Base-by-base conservation (phyloP, 768 basidiomycete genomes). In the Astraeus odoratus region DNA sequence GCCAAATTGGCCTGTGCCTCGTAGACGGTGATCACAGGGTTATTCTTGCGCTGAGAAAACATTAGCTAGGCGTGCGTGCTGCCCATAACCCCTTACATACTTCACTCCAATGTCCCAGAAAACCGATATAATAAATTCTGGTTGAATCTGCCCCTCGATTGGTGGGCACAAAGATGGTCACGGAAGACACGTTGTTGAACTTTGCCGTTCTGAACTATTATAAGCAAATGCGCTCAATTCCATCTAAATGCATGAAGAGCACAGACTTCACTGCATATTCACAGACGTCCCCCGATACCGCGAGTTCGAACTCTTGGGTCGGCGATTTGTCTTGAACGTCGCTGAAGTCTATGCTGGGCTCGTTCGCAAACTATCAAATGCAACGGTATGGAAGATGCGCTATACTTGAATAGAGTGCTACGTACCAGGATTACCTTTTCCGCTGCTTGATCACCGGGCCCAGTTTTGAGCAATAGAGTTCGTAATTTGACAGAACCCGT, bases 1-100 rank as follows among this genome's bases (percentile, higher is more conserved):
- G 89, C 86, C 24, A 86, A 68, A 52, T 91, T 92, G 8, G 93
- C 86, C 51, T 86, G 84, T 0, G 86, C 67, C 63, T 96, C 93
- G 55, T 95, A 96, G 10, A 95, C 80, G 0, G 90, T 83, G 44
- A 94, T 76, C 30, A 89, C 74, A 1, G 92, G 88, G 48, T 82
- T 77, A 40, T 70, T 69, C 56, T 86, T 91, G 34, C 84, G 75
- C 89, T 94, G 54, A 12, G 31, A 43, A n/a, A n/a, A n/a, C n/a
- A n/a, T n/a, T n/a, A n/a, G n/a, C n/a, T n/a, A n/a, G n/a, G n/a
- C n/a, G n/a, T n/a, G n/a, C n/a, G n/a, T n/a, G n/a, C n/a, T n/a
- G n/a, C n/a, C n/a, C n/a, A n/a, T n/a, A n/a, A n/a, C n/a, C n/a
- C 10, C 12, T 5, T 5, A 26, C 64, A n/a, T 59, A 85, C 87